Evolutionary conservation across 2,329 filamentous ascomycete genomes (phyloP), one percentile per base, ranked within the genome.

Genomic region (Sclerotinia sclerotiorum): DNA sequence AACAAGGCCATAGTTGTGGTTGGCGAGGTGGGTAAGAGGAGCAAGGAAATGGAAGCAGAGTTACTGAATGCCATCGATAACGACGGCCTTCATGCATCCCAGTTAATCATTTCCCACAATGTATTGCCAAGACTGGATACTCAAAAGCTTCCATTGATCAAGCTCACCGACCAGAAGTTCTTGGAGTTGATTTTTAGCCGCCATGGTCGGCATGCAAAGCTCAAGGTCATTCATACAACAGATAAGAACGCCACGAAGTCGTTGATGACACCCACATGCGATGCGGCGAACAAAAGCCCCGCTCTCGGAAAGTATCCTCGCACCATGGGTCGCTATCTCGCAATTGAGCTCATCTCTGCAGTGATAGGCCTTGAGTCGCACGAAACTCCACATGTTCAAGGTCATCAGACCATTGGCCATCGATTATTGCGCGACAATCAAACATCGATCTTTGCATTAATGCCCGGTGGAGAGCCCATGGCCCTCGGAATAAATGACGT

Each of bases 381-480:
- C 71, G 2, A 68, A 0, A 85, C 88, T 15, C 68, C 70, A 0
- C 84, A 88, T 69, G 85, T 88, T 0, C 83, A 85, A 69, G 83
- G 81, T 2, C 70, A 81, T 44, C 10, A 69, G 2, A 81, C 79
- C 0, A 74, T 24, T 0, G 86, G 86, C 0, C 78, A 83, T 72
- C 80, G 77, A 8, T 78, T 89, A 1, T 68, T 55, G 0, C 35
- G 82, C 65, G 86, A 89, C 73, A 10, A 77, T 1, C 65, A 78
- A 11, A 89, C 85, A 0, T 68, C 80, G 0, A 88, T 90, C 58
- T 77, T 89, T 0, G 80, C 86, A 0, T 70, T 89, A n/a, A 89
- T 90, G 86, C 84, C 86, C 11, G 86, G 84, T 2, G 87, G 87
- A 11, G 86, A 88, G 70, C 81, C 86, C 0, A 86, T 90, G 84